Evolutionary conservation across 495 filamentous ascomycete species (phyloP), one percentile per base, ranked within the genome.

Genomic region (Venustampulla echinocandica): DNA sequence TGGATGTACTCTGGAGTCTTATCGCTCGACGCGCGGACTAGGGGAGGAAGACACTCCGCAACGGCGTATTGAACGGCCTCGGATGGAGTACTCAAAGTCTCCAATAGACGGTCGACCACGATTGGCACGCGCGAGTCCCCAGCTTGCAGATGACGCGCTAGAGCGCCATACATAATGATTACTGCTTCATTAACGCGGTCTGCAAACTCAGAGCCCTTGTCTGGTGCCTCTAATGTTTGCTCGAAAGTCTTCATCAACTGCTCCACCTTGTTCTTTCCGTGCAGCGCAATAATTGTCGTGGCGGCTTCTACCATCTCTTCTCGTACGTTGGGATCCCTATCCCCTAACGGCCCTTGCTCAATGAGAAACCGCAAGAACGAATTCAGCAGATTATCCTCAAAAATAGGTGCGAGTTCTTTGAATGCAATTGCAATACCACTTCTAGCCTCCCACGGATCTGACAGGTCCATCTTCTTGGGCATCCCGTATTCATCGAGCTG

Each of bases 41-140:
- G 71, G 0, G 92, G 89, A 4, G 93, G 92, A 13, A 98, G 69
- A 58, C 92, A 98, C 50, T 87, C 85, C 4, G 92, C 87, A 11
- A 96, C 87, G 18, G 92, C 92, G 57, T 92, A 95, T 61, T 98
- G 92, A 2, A 98, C 92, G 7, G 84, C 84, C 61, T 98, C 92
- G 2, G 90, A 96, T n/a, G 92, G 92, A 7, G 90, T 97, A 56
- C 82, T 86, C 21, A 98, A 71, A 4, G 93, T 93, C 18, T 75
- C 77, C 25, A 97, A 74, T 14, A 98, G 69, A 46, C 87, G 77
- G 49, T 87, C 79, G 23, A 97, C 77, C 38, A 96, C 90, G 10
- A 81, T 79, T 6, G 86, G 86, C 33, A 97, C 73, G 46, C 92
- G 86, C 42, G 76, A 64, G 59, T 98, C 92, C 5, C 88, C 86